Evolutionary conservation across 2,329 filamentous ascomycete genomes (phyloP).

Genomic region (Calonectria leucothoes): DNA sequence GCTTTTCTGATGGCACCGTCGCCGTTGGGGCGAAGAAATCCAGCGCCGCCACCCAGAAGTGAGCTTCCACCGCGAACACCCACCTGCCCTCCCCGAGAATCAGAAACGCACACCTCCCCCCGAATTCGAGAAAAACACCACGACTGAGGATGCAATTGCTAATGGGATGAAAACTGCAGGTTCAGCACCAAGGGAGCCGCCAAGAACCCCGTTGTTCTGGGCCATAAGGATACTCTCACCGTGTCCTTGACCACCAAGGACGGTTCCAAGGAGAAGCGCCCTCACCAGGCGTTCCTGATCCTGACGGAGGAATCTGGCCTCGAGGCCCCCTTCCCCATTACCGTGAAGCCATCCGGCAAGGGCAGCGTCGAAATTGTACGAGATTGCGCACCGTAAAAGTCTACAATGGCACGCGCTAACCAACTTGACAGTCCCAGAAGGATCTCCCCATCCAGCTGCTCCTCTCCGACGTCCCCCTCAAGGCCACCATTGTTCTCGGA

Average conservation of each 20-base stretch:
- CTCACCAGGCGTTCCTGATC: conserved; percentile 94
- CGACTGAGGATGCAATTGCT: conserved; percentile 30
- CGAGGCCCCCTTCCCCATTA: conserved; percentile 88
- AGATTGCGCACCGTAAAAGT: background rate
- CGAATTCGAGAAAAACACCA: background rate
- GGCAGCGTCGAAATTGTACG: conserved; percentile 85
- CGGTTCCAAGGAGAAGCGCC: conserved; percentile 80
- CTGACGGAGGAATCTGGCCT: conserved; percentile 83
- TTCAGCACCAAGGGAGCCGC: conserved; percentile 71
- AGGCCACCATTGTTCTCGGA: conserved; percentile 84
- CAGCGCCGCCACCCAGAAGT: conserved; percentile 75
- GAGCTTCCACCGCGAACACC: conserved; percentile 46
- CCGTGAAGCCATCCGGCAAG: conserved; percentile 88
- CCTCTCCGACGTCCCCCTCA: conserved; percentile 72
- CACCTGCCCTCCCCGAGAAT: background rate
- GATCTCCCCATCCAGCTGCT: conserved; percentile 90
- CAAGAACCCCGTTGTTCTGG: conserved; percentile 72
- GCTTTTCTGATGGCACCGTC: conserved; percentile 78
- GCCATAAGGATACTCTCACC: conserved; percentile 80
- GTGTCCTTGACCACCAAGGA: conserved; percentile 85
- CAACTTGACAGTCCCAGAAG: conserved; percentile 77
- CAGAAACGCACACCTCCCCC: background rate
- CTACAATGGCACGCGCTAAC: conserved; percentile 40
- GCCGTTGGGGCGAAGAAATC: conserved; percentile 75
- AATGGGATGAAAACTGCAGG: conserved; percentile 53